Percentiles rank a stretch among this genome's conserved stretches.
phyloP scores from a whole-genome alignment of 768 basidiomycete genomes.

The Tulasnella sp. region DNA sequence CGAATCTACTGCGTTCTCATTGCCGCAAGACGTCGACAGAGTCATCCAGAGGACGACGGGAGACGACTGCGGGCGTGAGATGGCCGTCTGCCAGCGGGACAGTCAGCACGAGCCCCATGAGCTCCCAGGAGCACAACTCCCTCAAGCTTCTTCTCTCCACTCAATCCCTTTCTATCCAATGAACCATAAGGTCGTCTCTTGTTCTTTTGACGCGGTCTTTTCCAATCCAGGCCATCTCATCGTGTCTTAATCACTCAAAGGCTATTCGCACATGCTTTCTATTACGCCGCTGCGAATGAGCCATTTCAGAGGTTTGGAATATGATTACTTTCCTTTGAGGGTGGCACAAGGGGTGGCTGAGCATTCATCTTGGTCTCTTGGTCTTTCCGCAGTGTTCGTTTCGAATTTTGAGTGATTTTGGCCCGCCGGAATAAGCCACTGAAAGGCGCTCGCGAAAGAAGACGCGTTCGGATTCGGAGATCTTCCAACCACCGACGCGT shows the following conservation, averaged over 20 bases:
- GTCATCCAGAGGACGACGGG: background rate
- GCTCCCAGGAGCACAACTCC: conserved; percentile 8
- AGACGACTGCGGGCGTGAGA: background rate
- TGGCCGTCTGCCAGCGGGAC: background rate
- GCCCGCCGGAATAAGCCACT: background rate
- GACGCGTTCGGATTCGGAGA: background rate
- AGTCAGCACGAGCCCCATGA: background rate
- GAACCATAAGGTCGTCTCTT: background rate
- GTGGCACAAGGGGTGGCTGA: too few relatives aligned
- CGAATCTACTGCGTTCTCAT: background rate
- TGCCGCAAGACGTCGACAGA: background rate
- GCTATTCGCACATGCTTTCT: background rate
- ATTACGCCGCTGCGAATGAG: background rate
- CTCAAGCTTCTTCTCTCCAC: conserved; percentile 2
- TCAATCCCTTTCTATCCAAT: background rate
- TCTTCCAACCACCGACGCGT: background rate
- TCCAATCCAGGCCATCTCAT: background rate
- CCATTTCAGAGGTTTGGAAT: background rate
- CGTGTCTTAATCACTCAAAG: background rate
- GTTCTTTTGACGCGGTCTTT: background rate
- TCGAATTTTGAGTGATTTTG: background rate
- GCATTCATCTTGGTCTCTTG: background rate
- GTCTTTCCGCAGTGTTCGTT: background rate
- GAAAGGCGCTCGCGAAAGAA: background rate
- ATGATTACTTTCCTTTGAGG: too few relatives aligned